These are phyloP conservation scores for Modicella reniformis DNA, from an alignment of 371 early-diverging fungal genomes.

Conservation along the genomic window DNA sequence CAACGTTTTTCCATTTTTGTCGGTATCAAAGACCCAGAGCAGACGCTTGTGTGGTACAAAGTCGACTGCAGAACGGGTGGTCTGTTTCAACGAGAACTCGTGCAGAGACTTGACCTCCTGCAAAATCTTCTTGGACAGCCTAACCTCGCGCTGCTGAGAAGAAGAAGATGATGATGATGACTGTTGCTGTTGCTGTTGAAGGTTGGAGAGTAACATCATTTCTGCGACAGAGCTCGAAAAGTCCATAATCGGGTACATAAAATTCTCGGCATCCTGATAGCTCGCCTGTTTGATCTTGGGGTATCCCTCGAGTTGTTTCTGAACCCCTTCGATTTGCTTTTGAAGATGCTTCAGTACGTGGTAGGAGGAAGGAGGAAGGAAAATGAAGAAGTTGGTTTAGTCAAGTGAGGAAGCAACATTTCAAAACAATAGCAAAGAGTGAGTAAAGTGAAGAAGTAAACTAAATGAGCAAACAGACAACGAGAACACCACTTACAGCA, in stretches of 20 bases:
- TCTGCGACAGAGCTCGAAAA: slow-evolving; percentile 63
- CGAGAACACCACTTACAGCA: slow-evolving; percentile 53
- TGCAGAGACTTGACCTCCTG: slow-evolving; percentile 54
- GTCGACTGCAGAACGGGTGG: slow-evolving; percentile 72
- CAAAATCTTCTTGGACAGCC: slow-evolving; percentile 32
- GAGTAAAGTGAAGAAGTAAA: too few species aligned
- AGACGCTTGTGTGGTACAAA: slow-evolving; percentile 74
- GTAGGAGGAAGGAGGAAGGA: too few species aligned
- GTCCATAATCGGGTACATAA: slow-evolving; percentile 63
- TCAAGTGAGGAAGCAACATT: neutral
- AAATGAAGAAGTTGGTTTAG: neutral
- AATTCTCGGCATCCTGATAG: slow-evolving; percentile 35
- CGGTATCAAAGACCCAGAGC: slow-evolving; percentile 70
- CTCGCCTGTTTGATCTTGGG: slow-evolving; percentile 39
- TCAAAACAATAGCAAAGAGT: neutral
- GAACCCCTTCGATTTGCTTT: slow-evolving; percentile 54
- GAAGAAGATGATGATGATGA: too few species aligned
- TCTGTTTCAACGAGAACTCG: slow-evolving; percentile 60
- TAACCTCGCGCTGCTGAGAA: slow-evolving; percentile 25
- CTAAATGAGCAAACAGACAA: neutral
- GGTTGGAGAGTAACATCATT: slow-evolving; percentile 62
- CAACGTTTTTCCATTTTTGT: slow-evolving; percentile 50
- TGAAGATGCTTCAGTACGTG: slow-evolving; percentile 37
- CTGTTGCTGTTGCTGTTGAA: slow-evolving; percentile 44
- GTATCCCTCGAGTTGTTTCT: slow-evolving; percentile 49